Percentiles rank a stretch among this genome's conserved stretches.
These are phyloP conservation scores for Punctularia strigosozonata DNA, from an alignment of 768 basidiomycete species.

Conservation along the genomic window DNA sequence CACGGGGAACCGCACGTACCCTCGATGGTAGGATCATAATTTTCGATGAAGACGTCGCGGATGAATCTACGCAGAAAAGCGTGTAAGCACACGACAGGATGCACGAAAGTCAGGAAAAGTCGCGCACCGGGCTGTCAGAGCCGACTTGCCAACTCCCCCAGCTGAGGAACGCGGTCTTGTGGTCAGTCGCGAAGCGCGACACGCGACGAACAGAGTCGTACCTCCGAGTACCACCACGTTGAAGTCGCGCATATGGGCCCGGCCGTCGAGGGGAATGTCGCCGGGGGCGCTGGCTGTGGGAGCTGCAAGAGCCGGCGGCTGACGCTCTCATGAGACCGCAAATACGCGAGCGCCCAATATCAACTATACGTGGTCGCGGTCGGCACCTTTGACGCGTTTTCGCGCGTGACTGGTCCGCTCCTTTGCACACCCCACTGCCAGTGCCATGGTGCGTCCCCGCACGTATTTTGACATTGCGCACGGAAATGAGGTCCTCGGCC, in stretches of 20 bases:
- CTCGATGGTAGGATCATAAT: slow-evolving; percentile 81
- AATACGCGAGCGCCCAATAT: slow-evolving; percentile 1
- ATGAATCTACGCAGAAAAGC: too few relatives aligned
- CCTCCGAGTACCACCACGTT: slow-evolving; percentile 77
- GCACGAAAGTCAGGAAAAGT: too few relatives aligned
- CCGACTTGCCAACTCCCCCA: slow-evolving; percentile 84
- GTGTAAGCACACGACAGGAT: too few relatives aligned
- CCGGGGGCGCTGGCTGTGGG: slow-evolving; percentile 4
- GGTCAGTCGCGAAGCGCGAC: background rate
- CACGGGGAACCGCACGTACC: slow-evolving; percentile 31
- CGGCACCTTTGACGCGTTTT: slow-evolving; percentile 2
- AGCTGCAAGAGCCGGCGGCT: background rate
- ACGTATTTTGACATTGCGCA: slow-evolving; percentile 54
- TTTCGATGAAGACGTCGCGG: slow-evolving; percentile 58
- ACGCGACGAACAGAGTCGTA: slow-evolving; percentile 20
- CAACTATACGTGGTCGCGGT: background rate
- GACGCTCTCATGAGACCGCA: slow-evolving; percentile 4
- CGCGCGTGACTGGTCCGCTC: background rate
- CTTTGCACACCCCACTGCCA: background rate
- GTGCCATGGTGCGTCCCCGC: slow-evolving; percentile 40
- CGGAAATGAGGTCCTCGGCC: slow-evolving; percentile 15
- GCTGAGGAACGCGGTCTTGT: slow-evolving; percentile 28
- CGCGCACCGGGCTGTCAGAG: slow-evolving; percentile 72
- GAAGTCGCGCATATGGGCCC: slow-evolving; percentile 47
- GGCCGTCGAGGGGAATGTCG: slow-evolving; percentile 8